Conservation (phyloP, 495 filamentous ascomycete genomes). For the Corynascus novoguineensis region DNA sequence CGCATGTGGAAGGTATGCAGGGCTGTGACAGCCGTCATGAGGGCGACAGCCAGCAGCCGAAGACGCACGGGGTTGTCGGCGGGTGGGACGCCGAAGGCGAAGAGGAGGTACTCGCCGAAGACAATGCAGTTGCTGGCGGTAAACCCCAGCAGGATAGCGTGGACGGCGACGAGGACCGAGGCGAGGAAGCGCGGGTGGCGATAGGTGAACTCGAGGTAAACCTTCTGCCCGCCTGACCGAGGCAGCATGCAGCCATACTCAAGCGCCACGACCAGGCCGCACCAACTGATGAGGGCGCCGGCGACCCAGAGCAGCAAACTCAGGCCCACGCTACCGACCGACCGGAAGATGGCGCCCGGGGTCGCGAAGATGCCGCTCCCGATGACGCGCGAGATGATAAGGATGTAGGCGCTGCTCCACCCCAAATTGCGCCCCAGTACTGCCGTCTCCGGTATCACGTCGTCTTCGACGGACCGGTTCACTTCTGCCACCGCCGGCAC, state of each 20-base stretch:
- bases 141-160: slow-evolving; percentile 50
- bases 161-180: slow-evolving; percentile 54
- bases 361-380: slow-evolving; percentile 74
- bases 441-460: slow-evolving; percentile 60
- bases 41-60: slow-evolving; percentile 55
- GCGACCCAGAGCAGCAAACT: slow-evolving; percentile 57
- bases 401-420: slow-evolving; percentile 66
- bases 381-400: slow-evolving; percentile 71
- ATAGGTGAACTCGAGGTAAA: slow-evolving; percentile 61
- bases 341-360: slow-evolving; percentile 61
- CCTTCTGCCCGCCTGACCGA: slow-evolving; percentile 49
- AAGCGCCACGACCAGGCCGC: slow-evolving; percentile 26
- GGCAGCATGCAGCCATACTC: slow-evolving; percentile 51
- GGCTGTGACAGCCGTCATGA: slow-evolving; percentile 55
- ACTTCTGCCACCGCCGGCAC: neutral
- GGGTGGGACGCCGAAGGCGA: slow-evolving; percentile 49
- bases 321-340: slow-evolving; percentile 62
- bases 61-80: slow-evolving; percentile 46
- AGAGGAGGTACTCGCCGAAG: slow-evolving; percentile 62
- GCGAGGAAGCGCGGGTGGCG: slow-evolving; percentile 56
- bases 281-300: slow-evolving; percentile 5
- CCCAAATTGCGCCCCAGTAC: slow-evolving; percentile 53
- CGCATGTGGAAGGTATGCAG: slow-evolving; percentile 58
- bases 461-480: slow-evolving; percentile 42
- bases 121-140: slow-evolving; percentile 59